Conservation (phyloP, 1,284 basidiomycete species). For the Ceratobasidium sp. region DNA sequence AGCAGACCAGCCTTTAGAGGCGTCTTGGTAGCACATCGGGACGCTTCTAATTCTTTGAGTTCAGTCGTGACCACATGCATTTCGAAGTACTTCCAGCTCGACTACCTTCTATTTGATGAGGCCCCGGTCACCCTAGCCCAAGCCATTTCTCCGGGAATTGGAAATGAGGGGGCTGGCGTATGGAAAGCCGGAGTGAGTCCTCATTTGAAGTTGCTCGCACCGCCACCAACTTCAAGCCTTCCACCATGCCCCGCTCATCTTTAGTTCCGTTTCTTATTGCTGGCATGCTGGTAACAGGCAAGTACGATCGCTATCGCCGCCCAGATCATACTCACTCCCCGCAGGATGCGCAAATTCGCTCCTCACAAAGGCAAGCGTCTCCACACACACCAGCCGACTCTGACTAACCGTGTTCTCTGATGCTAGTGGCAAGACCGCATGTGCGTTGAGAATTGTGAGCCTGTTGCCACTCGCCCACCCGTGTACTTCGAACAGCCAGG, state of each 20-base stretch:
- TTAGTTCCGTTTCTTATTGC: conserved; percentile 65
- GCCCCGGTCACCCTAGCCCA: conserved; percentile 29
- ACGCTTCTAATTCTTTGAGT: too few species aligned
- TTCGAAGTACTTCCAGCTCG: too few species aligned
- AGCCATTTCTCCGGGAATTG: conserved; percentile 26
- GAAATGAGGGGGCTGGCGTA: too few species aligned
- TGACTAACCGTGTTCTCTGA: background rate
- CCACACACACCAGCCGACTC: conserved; percentile 48
- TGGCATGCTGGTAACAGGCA: conserved; percentile 81
- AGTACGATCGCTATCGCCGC: background rate
- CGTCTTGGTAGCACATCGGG: too few species aligned
- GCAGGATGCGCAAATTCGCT: conserved; percentile 65
- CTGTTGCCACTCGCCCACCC: conserved; percentile 58
- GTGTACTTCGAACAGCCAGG: conserved; percentile 86
- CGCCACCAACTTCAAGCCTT: background rate
- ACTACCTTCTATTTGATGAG: background rate
- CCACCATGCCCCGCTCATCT: conserved; percentile 25
- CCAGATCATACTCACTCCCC: background rate
- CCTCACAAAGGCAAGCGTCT: conserved; percentile 71
- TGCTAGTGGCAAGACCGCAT: conserved; percentile 78
- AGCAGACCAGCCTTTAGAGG: too few species aligned
- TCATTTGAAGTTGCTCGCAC: too few species aligned
- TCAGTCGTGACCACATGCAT: too few species aligned
- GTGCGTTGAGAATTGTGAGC: conserved; percentile 88
- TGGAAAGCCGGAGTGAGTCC: too few species aligned